Evolutionary conservation across 2,329 filamentous ascomycete species (phyloP).

Genomic region (Aaosphaeria arxii): DNA sequence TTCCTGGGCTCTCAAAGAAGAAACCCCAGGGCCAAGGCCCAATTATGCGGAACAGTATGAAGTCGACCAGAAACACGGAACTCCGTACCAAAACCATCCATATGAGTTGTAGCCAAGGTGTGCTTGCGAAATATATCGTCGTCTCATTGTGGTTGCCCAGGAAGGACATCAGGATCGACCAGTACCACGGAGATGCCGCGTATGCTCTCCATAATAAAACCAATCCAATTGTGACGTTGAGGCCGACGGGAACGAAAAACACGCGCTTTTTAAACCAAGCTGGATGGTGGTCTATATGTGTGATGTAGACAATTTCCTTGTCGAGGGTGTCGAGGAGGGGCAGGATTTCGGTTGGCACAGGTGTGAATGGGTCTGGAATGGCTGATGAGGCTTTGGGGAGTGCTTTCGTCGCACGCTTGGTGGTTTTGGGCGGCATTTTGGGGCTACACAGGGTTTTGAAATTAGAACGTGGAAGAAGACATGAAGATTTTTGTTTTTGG

Average conservation of each 20-base stretch:
- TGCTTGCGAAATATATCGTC: slow-evolving; percentile 57
- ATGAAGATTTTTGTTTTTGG: no score
- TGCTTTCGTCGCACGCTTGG: slow-evolving; percentile 12
- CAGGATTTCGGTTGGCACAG: slow-evolving; percentile 59
- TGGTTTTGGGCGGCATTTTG: slow-evolving; percentile 9
- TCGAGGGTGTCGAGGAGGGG: slow-evolving; percentile 67
- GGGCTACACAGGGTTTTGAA: not conserved
- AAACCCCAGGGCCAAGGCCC: slow-evolving; percentile 48
- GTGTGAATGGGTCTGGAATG: slow-evolving; percentile 64
- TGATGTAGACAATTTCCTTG: slow-evolving; percentile 72
- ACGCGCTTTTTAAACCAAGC: slow-evolving; percentile 74
- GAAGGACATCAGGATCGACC: slow-evolving; percentile 60
- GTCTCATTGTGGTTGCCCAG: slow-evolving; percentile 66
- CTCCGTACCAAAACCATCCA: slow-evolving; percentile 60
- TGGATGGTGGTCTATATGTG: slow-evolving; percentile 74
- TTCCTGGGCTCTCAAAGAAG: slow-evolving; percentile 60
- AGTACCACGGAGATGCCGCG: slow-evolving; percentile 70
- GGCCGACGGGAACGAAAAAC: slow-evolving; percentile 72
- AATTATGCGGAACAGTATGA: slow-evolving; percentile 49
- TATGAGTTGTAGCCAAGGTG: slow-evolving; percentile 55
- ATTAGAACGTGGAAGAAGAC: no score
- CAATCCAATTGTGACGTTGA: slow-evolving; percentile 67
- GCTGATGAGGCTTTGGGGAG: slow-evolving; percentile 14
- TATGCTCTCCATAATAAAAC: slow-evolving; percentile 68
- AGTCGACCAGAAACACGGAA: slow-evolving; percentile 70